Evolutionary conservation across 1,284 basidiomycete species (phyloP).

Genomic region (Mycena citricolor): DNA sequence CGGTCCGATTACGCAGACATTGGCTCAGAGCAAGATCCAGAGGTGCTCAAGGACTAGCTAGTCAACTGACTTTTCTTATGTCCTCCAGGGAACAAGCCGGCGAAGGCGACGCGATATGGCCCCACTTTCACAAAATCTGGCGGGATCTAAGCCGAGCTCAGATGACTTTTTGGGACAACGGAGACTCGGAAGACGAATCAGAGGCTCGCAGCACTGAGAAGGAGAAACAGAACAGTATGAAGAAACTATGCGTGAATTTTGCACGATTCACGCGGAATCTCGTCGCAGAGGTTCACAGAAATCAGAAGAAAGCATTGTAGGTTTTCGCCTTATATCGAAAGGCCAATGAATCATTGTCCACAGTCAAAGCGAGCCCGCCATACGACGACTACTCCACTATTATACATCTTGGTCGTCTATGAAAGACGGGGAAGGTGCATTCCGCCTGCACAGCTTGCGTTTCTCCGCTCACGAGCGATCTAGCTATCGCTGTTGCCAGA

Average conservation of each 20-base stretch:
- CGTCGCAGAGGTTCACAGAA: conserved; percentile 62
- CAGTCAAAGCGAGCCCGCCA: conserved; percentile 63
- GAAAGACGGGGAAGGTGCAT: conserved; percentile 54
- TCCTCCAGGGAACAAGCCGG: conserved; percentile 47
- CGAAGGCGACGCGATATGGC: conserved; percentile 51
- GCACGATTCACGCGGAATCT: conserved; percentile 77
- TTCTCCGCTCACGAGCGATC: conserved; percentile 9
- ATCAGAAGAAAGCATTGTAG: conserved; percentile 69
- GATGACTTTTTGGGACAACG: conserved; percentile 46
- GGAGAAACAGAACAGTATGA: conserved; percentile 34
- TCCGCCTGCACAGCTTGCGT: neutral
- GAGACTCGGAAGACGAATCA: conserved; percentile 42
- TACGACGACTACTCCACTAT: conserved; percentile 58
- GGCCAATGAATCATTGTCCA: conserved; percentile 14
- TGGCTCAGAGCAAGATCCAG: conserved; percentile 43
- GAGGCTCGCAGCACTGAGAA: conserved; percentile 27
- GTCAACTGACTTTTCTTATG: conserved; percentile 5
- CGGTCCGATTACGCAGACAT: conserved; percentile 44
- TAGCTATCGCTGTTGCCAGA: conserved; percentile 58
- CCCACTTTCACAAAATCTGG: conserved; percentile 54
- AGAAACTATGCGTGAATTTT: conserved; percentile 45
- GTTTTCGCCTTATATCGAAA: conserved; percentile 32
- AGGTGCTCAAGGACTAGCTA: conserved; percentile 38
- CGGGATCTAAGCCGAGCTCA: conserved; percentile 43
- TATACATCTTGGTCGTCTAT: conserved; percentile 70